Percentiles rank a stretch among this genome's conserved stretches.
These are phyloP conservation scores for Monoraphidium neglectum DNA, from an alignment of 139 green algal species.

Conservation along the genomic window DNA sequence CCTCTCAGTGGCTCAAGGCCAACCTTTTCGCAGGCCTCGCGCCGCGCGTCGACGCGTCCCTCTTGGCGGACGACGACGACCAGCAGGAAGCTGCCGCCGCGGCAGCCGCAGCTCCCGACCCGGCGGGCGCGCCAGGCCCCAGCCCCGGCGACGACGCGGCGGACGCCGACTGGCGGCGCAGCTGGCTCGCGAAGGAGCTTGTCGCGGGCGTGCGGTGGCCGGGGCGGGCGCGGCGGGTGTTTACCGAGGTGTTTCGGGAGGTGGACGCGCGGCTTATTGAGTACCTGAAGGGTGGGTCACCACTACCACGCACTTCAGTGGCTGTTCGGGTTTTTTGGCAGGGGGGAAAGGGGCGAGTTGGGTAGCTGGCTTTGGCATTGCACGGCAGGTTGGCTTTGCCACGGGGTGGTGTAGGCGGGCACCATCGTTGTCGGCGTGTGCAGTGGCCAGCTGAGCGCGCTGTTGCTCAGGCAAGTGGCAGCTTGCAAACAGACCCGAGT, in stretches of 20 bases:
- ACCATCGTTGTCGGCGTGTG: neutral
- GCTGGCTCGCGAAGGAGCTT: no score
- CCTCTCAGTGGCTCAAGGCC: no score
- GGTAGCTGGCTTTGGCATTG: neutral
- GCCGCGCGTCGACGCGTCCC: no score
- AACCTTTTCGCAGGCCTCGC: no score
- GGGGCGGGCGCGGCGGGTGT: neutral
- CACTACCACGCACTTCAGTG: neutral
- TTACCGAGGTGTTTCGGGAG: constrained; percentile 29
- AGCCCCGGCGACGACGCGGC: neutral
- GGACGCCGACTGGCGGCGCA: no score
- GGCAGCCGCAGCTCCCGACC: neutral
- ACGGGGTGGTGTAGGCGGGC: constrained; percentile 1
- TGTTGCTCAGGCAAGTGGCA: no score
- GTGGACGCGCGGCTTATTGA: constrained; percentile 53
- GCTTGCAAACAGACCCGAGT: no score
- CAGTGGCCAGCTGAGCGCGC: neutral
- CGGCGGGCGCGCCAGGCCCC: constrained; percentile 11
- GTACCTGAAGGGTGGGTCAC: constrained; percentile 31
- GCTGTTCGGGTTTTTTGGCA: constrained; percentile 1
- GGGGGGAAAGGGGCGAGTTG: neutral
- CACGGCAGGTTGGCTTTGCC: neutral
- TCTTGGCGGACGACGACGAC: no score
- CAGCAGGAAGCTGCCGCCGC: no score
- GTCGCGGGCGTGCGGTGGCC: neutral